These are phyloP conservation scores for Amphichorda felina DNA, from an alignment of 2,329 filamentous ascomycete species.

Conservation along the genomic window DNA sequence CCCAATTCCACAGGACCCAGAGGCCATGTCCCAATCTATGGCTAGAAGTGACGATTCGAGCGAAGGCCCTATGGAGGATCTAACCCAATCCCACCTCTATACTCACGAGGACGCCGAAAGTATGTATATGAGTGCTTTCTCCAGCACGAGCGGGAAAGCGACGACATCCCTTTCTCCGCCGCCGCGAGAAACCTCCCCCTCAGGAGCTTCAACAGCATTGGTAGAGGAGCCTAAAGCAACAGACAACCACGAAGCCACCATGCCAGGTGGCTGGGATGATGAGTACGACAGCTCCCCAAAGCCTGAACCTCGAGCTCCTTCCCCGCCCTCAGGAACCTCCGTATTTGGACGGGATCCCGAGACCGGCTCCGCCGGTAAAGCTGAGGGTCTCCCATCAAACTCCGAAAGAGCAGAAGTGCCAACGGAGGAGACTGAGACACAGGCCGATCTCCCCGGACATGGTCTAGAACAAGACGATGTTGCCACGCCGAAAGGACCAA, in stretches of 20 bases:
- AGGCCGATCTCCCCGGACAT: neutral
- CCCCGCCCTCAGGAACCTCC: too few species aligned
- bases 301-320: neutral
- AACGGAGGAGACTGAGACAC: neutral
- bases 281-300: conserved; percentile 9
- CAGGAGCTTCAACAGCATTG: too few species aligned
- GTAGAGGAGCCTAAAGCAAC: neutral
- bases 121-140: conserved; percentile 73
- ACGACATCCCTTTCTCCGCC: neutral
- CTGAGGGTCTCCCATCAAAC: too few species aligned
- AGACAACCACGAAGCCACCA: conserved; percentile 10
- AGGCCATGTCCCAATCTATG: conserved; percentile 1
- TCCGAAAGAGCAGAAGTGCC: neutral
- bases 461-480: conserved; percentile 6
- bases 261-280: conserved; percentile 42
- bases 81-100: conserved; percentile 57
- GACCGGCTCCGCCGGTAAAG: too few species aligned
- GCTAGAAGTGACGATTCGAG: neutral
- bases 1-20: neutral
- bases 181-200: conserved; percentile 5
- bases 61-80: conserved; percentile 26
- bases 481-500: conserved; percentile 38
- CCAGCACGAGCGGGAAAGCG: conserved; percentile 10
- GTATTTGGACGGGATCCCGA: too few species aligned
- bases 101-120: conserved; percentile 74